A percentile compares a stretch with the other conserved stretches of the same genome.
Evolutionary conservation across 2,329 filamentous ascomycete genomes (phyloP).

Genomic region (Fusarium decemcellulare): DNA sequence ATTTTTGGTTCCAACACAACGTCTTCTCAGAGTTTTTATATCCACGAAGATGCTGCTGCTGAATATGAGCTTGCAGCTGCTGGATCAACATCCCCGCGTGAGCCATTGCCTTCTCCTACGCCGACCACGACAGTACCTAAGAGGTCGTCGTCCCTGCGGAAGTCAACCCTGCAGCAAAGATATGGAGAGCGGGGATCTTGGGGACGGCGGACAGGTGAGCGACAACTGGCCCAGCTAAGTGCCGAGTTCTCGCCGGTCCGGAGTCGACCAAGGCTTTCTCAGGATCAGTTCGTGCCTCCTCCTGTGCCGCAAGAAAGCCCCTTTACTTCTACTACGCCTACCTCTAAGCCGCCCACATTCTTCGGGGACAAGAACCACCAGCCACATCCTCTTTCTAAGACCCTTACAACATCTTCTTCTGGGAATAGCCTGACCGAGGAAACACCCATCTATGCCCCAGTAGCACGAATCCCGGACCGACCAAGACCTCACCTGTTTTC

Average conservation of each 20-base stretch:
- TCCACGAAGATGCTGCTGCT: conserved; percentile 61
- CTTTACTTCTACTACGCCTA: conserved; percentile 69
- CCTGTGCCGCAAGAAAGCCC: conserved; percentile 73
- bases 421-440: conserved; percentile 84
- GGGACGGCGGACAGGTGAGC: conserved; percentile 71
- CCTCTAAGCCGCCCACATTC: conserved; percentile 62
- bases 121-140: conserved; percentile 71
- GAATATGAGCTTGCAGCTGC: conserved; percentile 69
- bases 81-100: conserved; percentile 52
- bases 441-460: conserved; percentile 56
- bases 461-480: conserved; percentile 44
- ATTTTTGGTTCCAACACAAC: conserved; percentile 77
- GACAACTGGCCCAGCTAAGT: conserved; percentile 65
- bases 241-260: conserved; percentile 71
- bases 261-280: conserved; percentile 79
- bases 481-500: conserved; percentile 54
- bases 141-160: conserved; percentile 83
- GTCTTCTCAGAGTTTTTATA: conserved; percentile 64
- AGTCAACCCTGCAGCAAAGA: conserved; percentile 90
- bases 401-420: conserved; percentile 89
- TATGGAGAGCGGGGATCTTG: conserved; percentile 77
- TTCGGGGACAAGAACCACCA: conserved; percentile 64
- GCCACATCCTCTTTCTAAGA: conserved; percentile 88
- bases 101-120: conserved; percentile 60
- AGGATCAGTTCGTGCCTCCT: conserved; percentile 83